Base-by-base conservation (phyloP, 495 filamentous ascomycete genomes). In the Daldinia childiae region DNA sequence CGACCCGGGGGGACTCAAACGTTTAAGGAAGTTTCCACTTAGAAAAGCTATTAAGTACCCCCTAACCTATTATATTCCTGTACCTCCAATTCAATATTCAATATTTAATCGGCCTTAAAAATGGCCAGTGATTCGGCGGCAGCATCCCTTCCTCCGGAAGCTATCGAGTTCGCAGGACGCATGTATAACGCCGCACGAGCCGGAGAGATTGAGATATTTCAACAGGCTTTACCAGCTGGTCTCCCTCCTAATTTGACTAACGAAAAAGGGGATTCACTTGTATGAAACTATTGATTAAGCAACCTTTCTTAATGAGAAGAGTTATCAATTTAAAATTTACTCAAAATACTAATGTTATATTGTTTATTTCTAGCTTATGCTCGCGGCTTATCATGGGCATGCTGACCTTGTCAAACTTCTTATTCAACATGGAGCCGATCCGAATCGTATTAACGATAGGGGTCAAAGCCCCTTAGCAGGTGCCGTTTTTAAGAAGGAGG, bases 401-500 rank as follows among this genome's bases (percentile, higher is more conserved):
- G 80, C 81, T 26, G 75, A 83, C 3, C 78, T 87, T 9, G 85
- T 86, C 55, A 81, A 78, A 19, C 74, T 86, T 12, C 79, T 88
- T 5, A 74, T 87, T 11, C 74, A 81, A 11, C 80, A 85, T 61
- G 82, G 84, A 7, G 86, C 83, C 6, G 82, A 88, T 66, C 81
- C 85, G 6, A 87, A 87, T 59, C 76, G 80, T 3, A 66, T 87
- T 8, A 87, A 88, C 54, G 86, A 87, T 61, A 68, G 79, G 15
- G 82, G 83, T n/a, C 85, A 87, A 71, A 85, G 82, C 52, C 85
- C 85, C 5, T 73, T 88, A 1, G 85, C 85, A 11, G 86, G 86
- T 0, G 86, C 85, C 1, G 82, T 88, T 15, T 88, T 88, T 68
- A 88, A 88, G 74, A 81, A 79, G 27, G 85, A 87, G 64, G 80